Percentiles rank a stretch among this genome's conserved stretches.
Conservation (phyloP, 768 basidiomycete species). For the Lactifluus volemus region DNA sequence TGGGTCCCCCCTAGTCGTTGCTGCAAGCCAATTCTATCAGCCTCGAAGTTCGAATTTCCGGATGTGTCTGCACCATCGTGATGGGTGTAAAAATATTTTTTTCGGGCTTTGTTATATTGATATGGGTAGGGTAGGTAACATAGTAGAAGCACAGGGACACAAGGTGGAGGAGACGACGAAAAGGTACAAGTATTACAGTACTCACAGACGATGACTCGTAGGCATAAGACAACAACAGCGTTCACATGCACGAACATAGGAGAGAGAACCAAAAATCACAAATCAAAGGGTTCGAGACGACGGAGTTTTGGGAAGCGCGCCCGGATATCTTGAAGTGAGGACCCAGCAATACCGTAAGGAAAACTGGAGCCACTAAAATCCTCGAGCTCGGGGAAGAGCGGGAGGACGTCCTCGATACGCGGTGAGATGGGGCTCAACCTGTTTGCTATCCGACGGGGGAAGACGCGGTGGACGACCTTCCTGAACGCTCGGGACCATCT, state of each 20-base stretch:
- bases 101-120: neutral
- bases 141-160: neutral
- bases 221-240: neutral
- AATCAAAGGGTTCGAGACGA: slow-evolving; percentile 14
- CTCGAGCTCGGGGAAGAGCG: slow-evolving; percentile 15
- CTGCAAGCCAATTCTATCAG: neutral
- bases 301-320: slow-evolving; percentile 16
- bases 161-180: neutral
- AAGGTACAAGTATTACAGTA: neutral
- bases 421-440: slow-evolving; percentile 9
- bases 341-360: slow-evolving; percentile 9
- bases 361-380: slow-evolving; percentile 15
- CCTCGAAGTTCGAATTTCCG: neutral
- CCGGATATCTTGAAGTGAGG: slow-evolving; percentile 12
- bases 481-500: slow-evolving; percentile 8
- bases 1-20: neutral
- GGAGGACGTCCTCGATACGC: slow-evolving; percentile 15
- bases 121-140: neutral
- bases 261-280: neutral
- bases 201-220: neutral
- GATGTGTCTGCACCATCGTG: neutral
- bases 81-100: neutral
- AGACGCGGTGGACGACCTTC: slow-evolving; percentile 1
- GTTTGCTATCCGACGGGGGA: slow-evolving; percentile 7
- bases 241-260: neutral